These are phyloP conservation scores for Aspergillus saccharolyticus DNA, from an alignment of 495 filamentous ascomycete genomes.

Conservation along the genomic window DNA sequence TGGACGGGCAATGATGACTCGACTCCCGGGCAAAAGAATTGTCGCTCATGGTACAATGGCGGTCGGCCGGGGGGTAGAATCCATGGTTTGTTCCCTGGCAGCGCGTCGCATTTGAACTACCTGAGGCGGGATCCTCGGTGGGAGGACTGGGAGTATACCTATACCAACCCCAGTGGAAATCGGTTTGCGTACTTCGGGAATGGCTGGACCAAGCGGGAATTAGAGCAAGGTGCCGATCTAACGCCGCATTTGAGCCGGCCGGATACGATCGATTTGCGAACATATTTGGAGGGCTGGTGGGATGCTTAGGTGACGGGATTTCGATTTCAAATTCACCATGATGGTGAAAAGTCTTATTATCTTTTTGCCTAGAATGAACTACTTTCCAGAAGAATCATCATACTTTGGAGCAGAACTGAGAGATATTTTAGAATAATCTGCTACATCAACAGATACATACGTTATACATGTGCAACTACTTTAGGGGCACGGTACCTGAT, in stretches of 20 bases:
- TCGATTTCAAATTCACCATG: no score
- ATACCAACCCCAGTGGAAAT: constrained; percentile 44
- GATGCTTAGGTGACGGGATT: constrained; percentile 32
- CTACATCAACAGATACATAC: no score
- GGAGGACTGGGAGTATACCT: constrained; percentile 69
- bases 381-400: no score
- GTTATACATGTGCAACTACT: no score
- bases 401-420: no score
- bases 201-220: constrained; percentile 47
- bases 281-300: constrained; percentile 50
- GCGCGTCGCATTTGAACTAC: constrained; percentile 52
- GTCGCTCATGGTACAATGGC: constrained; percentile 68
- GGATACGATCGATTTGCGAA: constrained; percentile 41
- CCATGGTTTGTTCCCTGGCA: constrained; percentile 63
- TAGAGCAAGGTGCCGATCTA: constrained; percentile 32
- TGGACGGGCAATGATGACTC: constrained; percentile 38
- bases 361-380: no score
- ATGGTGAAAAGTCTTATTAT: no score
- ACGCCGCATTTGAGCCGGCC: constrained; percentile 46
- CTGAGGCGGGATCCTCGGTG: constrained; percentile 57
- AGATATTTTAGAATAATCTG: no score
- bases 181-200: constrained; percentile 56
- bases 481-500: no score
- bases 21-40: constrained; percentile 41
- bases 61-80: constrained; percentile 51